Evolutionary conservation across 2,329 filamentous ascomycete species (phyloP).

Genomic region (Macrophomina phaseolina): DNA sequence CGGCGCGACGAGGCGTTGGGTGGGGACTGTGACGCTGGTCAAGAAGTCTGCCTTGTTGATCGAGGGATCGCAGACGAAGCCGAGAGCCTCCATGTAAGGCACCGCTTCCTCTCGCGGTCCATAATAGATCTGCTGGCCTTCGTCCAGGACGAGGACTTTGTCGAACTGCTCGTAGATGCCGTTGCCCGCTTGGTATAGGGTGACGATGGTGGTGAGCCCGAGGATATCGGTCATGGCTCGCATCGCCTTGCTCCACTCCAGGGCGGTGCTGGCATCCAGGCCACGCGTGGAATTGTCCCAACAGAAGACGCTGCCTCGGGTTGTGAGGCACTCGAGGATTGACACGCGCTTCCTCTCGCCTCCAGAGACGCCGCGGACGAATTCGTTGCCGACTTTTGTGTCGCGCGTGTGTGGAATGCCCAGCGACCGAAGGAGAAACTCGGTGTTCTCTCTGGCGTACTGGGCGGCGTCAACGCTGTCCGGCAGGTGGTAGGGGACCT

Average conservation of each 20-base stretch:
- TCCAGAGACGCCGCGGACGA: constrained; percentile 66
- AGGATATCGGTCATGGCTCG: constrained; percentile 81
- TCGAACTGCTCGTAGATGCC: constrained; percentile 70
- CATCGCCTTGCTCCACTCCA: constrained; percentile 78
- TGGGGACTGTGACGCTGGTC: not conserved
- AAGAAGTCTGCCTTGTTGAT: not conserved
- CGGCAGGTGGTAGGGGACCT: constrained; percentile 53
- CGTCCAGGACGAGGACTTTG: constrained; percentile 75
- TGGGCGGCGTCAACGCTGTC: constrained; percentile 32
- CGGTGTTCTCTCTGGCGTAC: constrained; percentile 34
- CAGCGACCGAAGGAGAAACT: constrained; percentile 60
- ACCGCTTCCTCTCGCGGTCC: constrained; percentile 66
- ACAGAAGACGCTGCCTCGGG: constrained; percentile 61
- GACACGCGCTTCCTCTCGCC: constrained; percentile 67
- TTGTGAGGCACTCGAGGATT: constrained; percentile 69
- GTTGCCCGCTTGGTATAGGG: constrained; percentile 60
- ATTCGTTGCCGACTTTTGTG: constrained; percentile 63
- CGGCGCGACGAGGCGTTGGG: not conserved
- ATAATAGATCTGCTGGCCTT: constrained; percentile 79
- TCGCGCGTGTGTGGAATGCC: constrained; percentile 62
- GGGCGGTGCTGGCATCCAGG: constrained; percentile 76
- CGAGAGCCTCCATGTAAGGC: constrained; percentile 70
- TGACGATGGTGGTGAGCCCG: constrained; percentile 72
- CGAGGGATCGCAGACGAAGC: constrained; percentile 66
- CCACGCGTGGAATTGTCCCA: constrained; percentile 73